These are phyloP conservation scores for Hygrocybe coccinea DNA, from an alignment of 768 basidiomycete species.

Conservation along the genomic window DNA sequence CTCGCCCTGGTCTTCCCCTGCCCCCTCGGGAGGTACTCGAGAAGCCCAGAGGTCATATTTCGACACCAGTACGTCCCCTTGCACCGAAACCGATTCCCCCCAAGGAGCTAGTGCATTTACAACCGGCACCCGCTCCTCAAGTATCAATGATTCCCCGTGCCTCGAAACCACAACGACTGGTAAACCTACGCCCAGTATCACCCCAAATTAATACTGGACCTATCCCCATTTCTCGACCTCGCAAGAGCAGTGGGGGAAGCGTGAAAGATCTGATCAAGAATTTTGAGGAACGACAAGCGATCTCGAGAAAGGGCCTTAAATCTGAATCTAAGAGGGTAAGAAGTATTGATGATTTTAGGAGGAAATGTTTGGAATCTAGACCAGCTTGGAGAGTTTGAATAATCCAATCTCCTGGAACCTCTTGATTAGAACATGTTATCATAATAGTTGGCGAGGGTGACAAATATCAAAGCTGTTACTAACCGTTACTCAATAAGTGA, in stretches of 20 bases:
- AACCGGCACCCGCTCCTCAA: slow-evolving; percentile 45
- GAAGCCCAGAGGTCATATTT: slow-evolving; percentile 50
- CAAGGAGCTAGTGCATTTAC: slow-evolving; percentile 61
- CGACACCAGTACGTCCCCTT: slow-evolving; percentile 54
- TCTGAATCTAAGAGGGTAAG: slow-evolving; percentile 29
- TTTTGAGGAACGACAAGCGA: slow-evolving; percentile 44
- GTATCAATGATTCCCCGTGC: slow-evolving; percentile 42
- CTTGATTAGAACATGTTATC: too few relatives aligned
- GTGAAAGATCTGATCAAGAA: slow-evolving; percentile 67
- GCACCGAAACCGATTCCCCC: slow-evolving; percentile 45
- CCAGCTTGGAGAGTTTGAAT: slow-evolving; percentile 10
- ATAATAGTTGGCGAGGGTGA: too few relatives aligned
- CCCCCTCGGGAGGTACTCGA: slow-evolving; percentile 51
- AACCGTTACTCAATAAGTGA: too few relatives aligned
- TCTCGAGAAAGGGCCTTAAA: slow-evolving; percentile 25
- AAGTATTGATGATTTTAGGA: slow-evolving; percentile 29
- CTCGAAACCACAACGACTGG: slow-evolving; percentile 41
- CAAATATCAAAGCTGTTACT: too few relatives aligned
- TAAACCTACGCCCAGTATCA: slow-evolving; percentile 49
- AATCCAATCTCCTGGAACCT: too few relatives aligned
- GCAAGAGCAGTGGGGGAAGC: slow-evolving; percentile 62
- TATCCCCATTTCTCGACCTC: slow-evolving; percentile 27
- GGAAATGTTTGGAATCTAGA: slow-evolving; percentile 13
- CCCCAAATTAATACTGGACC: slow-evolving; percentile 25
- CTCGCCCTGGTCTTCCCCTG: slow-evolving; percentile 44